Conservation (phyloP, 108 stramenopile species). For the Schizochytrium sp. region DNA sequence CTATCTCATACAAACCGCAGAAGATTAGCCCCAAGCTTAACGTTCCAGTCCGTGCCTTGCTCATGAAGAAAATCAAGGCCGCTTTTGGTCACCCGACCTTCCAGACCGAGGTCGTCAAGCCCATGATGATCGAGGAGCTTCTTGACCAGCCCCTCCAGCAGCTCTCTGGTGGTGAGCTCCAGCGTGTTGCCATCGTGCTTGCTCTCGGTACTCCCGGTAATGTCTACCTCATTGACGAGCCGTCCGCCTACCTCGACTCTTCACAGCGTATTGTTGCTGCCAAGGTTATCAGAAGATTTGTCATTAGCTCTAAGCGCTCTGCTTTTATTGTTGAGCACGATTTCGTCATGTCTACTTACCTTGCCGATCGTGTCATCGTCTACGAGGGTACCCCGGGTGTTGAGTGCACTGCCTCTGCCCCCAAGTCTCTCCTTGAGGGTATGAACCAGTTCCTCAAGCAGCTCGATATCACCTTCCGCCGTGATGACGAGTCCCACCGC, state of each 20-base stretch:
- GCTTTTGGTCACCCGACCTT: slow-evolving; percentile 96
- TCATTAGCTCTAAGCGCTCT: slow-evolving; percentile 95
- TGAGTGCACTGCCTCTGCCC: slow-evolving; percentile 92
- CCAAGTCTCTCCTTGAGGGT: slow-evolving; percentile 92
- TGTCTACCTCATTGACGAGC: slow-evolving; percentile 99
- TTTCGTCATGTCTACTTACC: slow-evolving; percentile 99
- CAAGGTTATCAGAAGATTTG: slow-evolving; percentile 98
- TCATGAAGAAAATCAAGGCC: slow-evolving; percentile 95
- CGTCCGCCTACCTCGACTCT: slow-evolving; percentile 96
- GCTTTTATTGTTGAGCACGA: slow-evolving; percentile 99
- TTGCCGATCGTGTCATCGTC: slow-evolving; percentile 96
- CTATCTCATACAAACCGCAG: slow-evolving; percentile 98
- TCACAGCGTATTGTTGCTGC: slow-evolving; percentile 98
- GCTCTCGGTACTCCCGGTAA: slow-evolving; percentile 95
- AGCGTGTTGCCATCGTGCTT: slow-evolving; percentile 95
- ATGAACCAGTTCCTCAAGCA: slow-evolving; percentile 98
- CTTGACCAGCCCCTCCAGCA: slow-evolving; percentile 98
- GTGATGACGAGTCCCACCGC: slow-evolving; percentile 96
- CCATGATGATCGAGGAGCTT: slow-evolving; percentile 89
- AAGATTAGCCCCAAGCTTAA: slow-evolving; percentile 97
- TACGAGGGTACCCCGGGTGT: slow-evolving; percentile 94
- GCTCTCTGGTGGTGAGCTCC: slow-evolving; percentile 97
- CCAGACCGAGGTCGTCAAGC: slow-evolving; percentile 96
- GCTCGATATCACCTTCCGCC: slow-evolving; percentile 97
- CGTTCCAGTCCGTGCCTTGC: slow-evolving; percentile 93